Base-by-base conservation (phyloP, 1,139 yeast genomes). In the Yamadazyma sp. region DNA sequence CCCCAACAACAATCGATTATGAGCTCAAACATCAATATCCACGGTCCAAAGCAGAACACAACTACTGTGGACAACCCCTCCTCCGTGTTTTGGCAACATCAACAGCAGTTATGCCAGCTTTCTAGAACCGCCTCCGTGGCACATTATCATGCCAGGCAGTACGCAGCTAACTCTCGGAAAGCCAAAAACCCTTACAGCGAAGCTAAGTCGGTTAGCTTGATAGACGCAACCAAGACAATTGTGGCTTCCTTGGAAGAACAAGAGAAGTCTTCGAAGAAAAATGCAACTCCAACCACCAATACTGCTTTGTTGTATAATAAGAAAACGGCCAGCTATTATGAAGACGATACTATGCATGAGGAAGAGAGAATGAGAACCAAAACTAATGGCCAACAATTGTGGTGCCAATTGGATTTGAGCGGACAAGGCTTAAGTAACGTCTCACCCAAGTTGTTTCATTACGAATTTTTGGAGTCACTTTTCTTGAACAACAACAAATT, bases 351-450 rank as follows among this genome's bases (percentile, higher is more conserved):
- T 50, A 79, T 80, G 45, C 87, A 83, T 59, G 87, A 83, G 49
- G 92, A 84, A 55, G 81, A 88, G 56, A 73, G 83, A 58, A 80
- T 80, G 66, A 79, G 86, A 58, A 77, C 79, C 45, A 84, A 79
- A 50, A 78, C 86, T 34, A 79, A 83, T 40, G 81, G 83, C 22
- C 77, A 77, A 53, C 97, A 91, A 64, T 75, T 86, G 54, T 94
- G 99, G 99, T 86, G 95, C 40, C 94, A 92, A 18, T 71, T 94
- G 50, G 99, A 94, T 66, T 71, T 92, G 49, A 81, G 95, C 50
- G 96, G 97, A 41, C 95, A 92, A 62, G 89, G 95, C 17, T 69
- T 92, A 40, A 72, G 80, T 47, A 76, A 79, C 46, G 55, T 91
- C 33, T 79, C 89, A 12, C 80, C 85, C 18, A 84, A 83, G 52